These are phyloP conservation scores for Ophiostoma montium DNA, from an alignment of 2,329 filamentous ascomycete species.

Conservation along the genomic window DNA sequence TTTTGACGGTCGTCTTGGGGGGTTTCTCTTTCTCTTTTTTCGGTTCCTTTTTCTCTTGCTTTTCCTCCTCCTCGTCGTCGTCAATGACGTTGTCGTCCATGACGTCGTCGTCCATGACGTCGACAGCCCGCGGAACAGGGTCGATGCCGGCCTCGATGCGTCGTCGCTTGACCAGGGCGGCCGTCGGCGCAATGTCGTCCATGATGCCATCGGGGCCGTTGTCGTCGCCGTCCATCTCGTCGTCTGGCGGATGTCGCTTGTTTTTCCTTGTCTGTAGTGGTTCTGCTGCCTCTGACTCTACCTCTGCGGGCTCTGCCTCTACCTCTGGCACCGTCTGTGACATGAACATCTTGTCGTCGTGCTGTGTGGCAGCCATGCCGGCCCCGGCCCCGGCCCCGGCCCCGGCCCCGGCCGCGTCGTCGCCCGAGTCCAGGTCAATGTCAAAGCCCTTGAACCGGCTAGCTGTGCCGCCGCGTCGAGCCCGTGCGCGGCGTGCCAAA, in stretches of 20 bases:
- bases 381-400: no score
- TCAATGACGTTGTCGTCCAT: constrained; percentile 14
- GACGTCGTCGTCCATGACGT: constrained; percentile 10
- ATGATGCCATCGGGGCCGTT: constrained; percentile 29
- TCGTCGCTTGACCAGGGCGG: constrained; percentile 65
- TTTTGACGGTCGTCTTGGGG: no score
- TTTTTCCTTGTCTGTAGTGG: constrained; percentile 1
- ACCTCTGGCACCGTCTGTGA: constrained; percentile 1
- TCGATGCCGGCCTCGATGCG: constrained; percentile 46
- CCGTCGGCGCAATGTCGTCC: constrained; percentile 60
- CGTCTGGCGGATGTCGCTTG: constrained; percentile 1
- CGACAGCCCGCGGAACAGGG: constrained; percentile 21
- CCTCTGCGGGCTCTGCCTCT: neutral
- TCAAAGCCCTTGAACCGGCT: constrained; percentile 65
- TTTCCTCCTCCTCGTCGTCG: constrained; percentile 11
- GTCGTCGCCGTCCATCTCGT: constrained; percentile 21
- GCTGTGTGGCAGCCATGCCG: no score
- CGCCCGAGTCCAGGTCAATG: constrained; percentile 25
- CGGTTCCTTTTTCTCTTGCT: constrained; percentile 14
- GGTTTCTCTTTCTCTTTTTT: constrained; percentile 16
- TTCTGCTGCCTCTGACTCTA: neutral
- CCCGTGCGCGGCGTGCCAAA: constrained; percentile 9
- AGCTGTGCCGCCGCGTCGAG: constrained; percentile 6
- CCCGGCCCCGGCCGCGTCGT: no score
- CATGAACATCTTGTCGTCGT: constrained; percentile 3